Evolutionary conservation across 2,329 filamentous ascomycete species (phyloP), one percentile per base, ranked within the genome.

Genomic region (Cryphonectria carpinicola): DNA sequence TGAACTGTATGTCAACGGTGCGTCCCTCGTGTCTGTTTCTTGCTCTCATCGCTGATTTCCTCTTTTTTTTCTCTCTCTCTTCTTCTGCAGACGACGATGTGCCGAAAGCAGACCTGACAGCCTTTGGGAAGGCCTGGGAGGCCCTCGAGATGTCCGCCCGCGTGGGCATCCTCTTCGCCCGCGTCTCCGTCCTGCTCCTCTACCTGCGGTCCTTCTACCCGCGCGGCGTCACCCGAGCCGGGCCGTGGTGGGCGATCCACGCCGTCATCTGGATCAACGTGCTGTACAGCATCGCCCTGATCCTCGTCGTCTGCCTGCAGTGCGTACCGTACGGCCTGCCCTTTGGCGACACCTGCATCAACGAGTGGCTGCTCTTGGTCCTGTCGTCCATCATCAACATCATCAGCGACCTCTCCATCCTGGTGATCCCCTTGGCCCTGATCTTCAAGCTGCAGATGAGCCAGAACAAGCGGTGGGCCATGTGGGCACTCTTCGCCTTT

Each of bases 141-240:
- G 73, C 71, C 46, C 54, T 75, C 22, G 75, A 77, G 65, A 74
- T 76, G 72, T 69, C 72, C 39, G 74, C 75, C 11, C 74, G 76
- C 25, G 68, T 74, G 54, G 67, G 73, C 67, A 77, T 77, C 69
- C 75, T 77, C 73, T 76, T 77, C 58, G 75, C 75, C 37, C 70
- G 74, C 61, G 70, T 76, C 28, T 75, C 76, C 22, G 76, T 77
- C 37, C 67, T 77, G 46, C 71, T 76, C 39, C 76, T 86, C 17
- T 78, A 83, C 69, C 80, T 85, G 14, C 84, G 84, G 4, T 77
- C 86, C 4, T 84, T 84, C 70, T 86, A 83, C 73, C 78, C 86
- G 13, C 84, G 83, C 3, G 81, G 85, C 60, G 83, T 84, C 1
- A 74, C 79, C 6, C 66, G 67, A 3, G 63, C 56, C 63, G 5